Conservation (phyloP, 257 asterid species). For the Misopates orontium region DNA sequence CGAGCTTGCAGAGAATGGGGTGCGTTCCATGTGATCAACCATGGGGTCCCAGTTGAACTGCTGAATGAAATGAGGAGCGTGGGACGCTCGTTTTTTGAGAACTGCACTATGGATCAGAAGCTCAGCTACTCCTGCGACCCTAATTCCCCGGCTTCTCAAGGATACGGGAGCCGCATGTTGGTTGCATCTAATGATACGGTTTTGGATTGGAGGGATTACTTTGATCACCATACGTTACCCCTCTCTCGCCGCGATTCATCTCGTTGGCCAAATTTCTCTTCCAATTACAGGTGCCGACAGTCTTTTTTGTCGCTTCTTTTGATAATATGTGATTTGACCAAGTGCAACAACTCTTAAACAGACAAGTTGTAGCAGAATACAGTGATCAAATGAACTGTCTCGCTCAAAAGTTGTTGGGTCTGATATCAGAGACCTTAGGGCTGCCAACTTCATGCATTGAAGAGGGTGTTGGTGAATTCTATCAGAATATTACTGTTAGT, state of each 20-base stretch:
- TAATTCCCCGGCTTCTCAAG: slow-evolving; percentile 77
- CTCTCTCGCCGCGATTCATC: slow-evolving; percentile 64
- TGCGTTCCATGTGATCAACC: slow-evolving; percentile 80
- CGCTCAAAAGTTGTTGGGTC: slow-evolving; percentile 59
- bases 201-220: slow-evolving; percentile 95
- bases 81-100: slow-evolving; percentile 66
- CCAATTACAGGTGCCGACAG: slow-evolving; percentile 75
- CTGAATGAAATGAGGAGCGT: slow-evolving; percentile 55
- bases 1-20: slow-evolving; percentile 84
- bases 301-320: not conserved
- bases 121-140: slow-evolving; percentile 62
- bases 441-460: slow-evolving; percentile 56
- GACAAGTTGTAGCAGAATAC: slow-evolving; percentile 63
- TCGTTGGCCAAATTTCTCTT: slow-evolving; percentile 72
- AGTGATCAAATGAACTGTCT: slow-evolving; percentile 65
- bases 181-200: slow-evolving; percentile 64
- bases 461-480: slow-evolving; percentile 71
- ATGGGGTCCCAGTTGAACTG: slow-evolving; percentile 53
- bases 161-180: slow-evolving; percentile 90
- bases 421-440: slow-evolving; percentile 71
- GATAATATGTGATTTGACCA: slow-evolving; percentile 5
- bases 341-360: slow-evolving; percentile 28
- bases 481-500: slow-evolving; percentile 82
- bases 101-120: slow-evolving; percentile 59
- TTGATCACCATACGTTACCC: slow-evolving; percentile 85